Evolutionary conservation across 2,329 filamentous ascomycete genomes (phyloP).

Genomic region (Ophiocordyceps camponoti-saundersi): DNA sequence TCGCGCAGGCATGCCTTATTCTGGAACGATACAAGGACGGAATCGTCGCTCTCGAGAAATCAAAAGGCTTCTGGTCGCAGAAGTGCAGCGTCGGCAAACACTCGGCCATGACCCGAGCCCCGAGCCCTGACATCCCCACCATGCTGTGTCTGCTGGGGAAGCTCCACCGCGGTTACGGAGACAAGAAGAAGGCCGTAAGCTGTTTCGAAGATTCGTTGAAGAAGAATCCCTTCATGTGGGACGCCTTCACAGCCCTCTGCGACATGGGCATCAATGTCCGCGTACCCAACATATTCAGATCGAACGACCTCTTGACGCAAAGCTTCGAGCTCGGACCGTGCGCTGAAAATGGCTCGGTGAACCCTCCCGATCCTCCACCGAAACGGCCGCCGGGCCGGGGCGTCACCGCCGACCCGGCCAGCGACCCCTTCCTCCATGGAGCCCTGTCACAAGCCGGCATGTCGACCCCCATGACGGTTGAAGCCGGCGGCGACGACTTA

Average conservation of each 20-base stretch:
- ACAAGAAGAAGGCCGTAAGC: slow-evolving; percentile 66
- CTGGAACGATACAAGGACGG: slow-evolving; percentile 70
- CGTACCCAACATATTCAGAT: slow-evolving; percentile 72
- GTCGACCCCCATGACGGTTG: slow-evolving; percentile 23
- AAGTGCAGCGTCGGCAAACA: slow-evolving; percentile 72
- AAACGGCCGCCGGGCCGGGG: slow-evolving; percentile 24
- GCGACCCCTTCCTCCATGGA: slow-evolving; percentile 38
- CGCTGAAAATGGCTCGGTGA: slow-evolving; percentile 15
- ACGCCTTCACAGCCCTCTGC: slow-evolving; percentile 79
- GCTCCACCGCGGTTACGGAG: slow-evolving; percentile 67
- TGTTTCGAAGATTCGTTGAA: slow-evolving; percentile 82
- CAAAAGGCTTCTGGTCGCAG: slow-evolving; percentile 55
- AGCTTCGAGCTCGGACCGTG: slow-evolving; percentile 23
- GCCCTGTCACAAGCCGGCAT: slow-evolving; percentile 22
- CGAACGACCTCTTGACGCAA: slow-evolving; percentile 37
- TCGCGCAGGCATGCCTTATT: slow-evolving; percentile 73
- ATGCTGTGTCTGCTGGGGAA: slow-evolving; percentile 76
- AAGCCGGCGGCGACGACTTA: slow-evolving; percentile 36
- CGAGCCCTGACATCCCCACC: slow-evolving; percentile 67
- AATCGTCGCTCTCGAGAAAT: slow-evolving; percentile 68
- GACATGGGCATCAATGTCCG: slow-evolving; percentile 72
- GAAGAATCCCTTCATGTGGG: slow-evolving; percentile 93
- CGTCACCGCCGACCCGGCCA: slow-evolving; percentile 16
- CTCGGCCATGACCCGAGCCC: slow-evolving; percentile 55
- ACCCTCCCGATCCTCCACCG: slow-evolving; percentile 19